Evolutionary conservation across 164 flowering plant species (phyloP), one percentile per base, ranked within the genome.

Genomic region (Nymphaea thermarum): DNA sequence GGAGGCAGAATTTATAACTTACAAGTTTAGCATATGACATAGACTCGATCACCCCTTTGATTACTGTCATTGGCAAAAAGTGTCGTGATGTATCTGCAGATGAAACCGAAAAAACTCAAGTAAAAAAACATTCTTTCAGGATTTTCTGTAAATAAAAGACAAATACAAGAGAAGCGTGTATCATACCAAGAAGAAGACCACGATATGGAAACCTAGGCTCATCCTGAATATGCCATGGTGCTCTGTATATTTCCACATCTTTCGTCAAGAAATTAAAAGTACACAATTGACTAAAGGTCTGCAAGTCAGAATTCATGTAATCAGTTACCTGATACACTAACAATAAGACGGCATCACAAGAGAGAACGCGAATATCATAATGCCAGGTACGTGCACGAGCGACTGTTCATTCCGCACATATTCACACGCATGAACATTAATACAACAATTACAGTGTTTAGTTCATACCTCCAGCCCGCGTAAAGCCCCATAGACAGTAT

Each of bases 11-110:
- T 63, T 60, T 25, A 25, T 25, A 25, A 25, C 98, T 87, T 86
- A 95, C 99, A 79, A 95, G 88, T 85, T 95, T 95, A 73, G 92
- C 94, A 78, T 86, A 95, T 45, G 99, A 86, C 99, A 95, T 95
- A 5, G 99, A 86, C 65, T 95, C 96, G 70, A 95, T 84, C 42
- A 92, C 81, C 74, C 86, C 87, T 82, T 95, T 92, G 69, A 95
- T 90, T 57, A 86, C 82, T 81, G 75, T 82, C 8, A 87, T 51
- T 2, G 99, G 99, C 53, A 78, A 76, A 80, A 81, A 95, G 72
- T 89, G 99, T 74, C 98, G 82, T 60, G 97, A 89, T 53, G 98
- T 92, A 85, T 92, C 99, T 95, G 88, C 82, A 83, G 53, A 66
- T 68, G 66, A 73, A 62, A 42, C 16, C 11, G 2, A 61, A n/a